A percentile compares a stretch with the other conserved stretches of the same genome.
Evolutionary conservation across 1,139 yeast species (phyloP).

Genomic region (Geotrichum australiense): DNA sequence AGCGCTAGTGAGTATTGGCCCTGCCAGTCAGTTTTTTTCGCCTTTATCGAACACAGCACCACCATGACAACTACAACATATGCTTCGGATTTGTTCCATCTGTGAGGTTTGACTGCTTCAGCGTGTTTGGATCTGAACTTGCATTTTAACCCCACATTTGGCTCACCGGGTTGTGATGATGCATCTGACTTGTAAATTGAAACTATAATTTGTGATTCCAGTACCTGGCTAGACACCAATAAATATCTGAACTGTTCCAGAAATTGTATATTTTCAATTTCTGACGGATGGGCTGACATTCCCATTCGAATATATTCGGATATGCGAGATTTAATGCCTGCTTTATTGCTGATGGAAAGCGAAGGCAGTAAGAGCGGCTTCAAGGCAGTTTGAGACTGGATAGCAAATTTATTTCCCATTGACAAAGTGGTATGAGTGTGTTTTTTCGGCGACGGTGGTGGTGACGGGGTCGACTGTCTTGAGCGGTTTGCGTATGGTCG

Average conservation of each 20-base stretch:
- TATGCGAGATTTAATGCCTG: constrained; percentile 17
- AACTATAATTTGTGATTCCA: constrained; percentile 30
- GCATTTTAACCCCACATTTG: background rate
- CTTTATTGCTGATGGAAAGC: constrained; percentile 20
- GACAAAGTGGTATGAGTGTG: too few relatives aligned
- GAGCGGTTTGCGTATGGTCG: background rate
- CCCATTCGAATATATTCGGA: constrained; percentile 24
- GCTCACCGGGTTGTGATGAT: constrained; percentile 7
- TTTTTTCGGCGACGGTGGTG: constrained; percentile 1
- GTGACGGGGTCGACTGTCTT: background rate
- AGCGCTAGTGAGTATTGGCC: constrained; percentile 1
- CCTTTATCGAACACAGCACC: constrained; percentile 28
- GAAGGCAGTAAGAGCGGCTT: constrained; percentile 25
- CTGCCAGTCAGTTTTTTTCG: constrained; percentile 9
- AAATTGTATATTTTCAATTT: constrained; percentile 33
- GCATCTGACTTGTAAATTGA: constrained; percentile 10
- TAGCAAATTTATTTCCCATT: too few relatives aligned
- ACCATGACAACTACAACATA: constrained; percentile 33
- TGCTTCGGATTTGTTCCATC: constrained; percentile 29
- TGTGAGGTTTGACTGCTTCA: background rate
- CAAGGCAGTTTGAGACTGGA: constrained; percentile 14
- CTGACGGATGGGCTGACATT: constrained; percentile 26
- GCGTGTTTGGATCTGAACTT: background rate
- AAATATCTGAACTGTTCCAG: constrained; percentile 42
- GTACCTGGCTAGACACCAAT: constrained; percentile 39